Percentiles rank a stretch among this genome's conserved stretches.
These are phyloP conservation scores for Monilinia laxa DNA, from an alignment of 2,329 filamentous ascomycete genomes.

Conservation along the genomic window DNA sequence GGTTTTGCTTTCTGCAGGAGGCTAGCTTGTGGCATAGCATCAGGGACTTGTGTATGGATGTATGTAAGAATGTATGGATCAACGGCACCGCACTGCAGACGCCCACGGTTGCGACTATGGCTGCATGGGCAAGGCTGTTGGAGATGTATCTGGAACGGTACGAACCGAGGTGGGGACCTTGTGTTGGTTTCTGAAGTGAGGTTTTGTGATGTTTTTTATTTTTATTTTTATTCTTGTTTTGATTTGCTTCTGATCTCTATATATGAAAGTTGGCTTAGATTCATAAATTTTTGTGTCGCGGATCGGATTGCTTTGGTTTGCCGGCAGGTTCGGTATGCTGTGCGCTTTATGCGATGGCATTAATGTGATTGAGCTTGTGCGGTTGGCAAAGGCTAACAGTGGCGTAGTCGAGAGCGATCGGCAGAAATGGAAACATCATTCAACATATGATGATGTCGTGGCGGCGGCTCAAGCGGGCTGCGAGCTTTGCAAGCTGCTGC, in stretches of 20 bases:
- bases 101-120: too few species aligned
- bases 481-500: neutral
- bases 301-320: neutral
- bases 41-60: too few species aligned
- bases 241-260: neutral
- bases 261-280: too few species aligned
- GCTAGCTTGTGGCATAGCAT: too few species aligned
- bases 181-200: too few species aligned
- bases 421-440: neutral
- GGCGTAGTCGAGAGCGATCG: neutral
- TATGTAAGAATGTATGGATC: too few species aligned
- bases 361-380: constrained; percentile 9
- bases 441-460: neutral
- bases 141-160: neutral
- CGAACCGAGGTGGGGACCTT: neutral
- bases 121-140: too few species aligned
- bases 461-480: neutral
- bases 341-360: neutral
- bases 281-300: neutral
- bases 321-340: constrained; percentile 5
- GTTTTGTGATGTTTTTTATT: too few species aligned
- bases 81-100: too few species aligned
- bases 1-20: too few species aligned
- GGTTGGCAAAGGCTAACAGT: neutral
- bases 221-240: neutral